Evolutionary conservation across 495 filamentous ascomycete genomes (phyloP), one percentile per base, ranked within the genome.

Genomic region (Cercophora sp.): DNA sequence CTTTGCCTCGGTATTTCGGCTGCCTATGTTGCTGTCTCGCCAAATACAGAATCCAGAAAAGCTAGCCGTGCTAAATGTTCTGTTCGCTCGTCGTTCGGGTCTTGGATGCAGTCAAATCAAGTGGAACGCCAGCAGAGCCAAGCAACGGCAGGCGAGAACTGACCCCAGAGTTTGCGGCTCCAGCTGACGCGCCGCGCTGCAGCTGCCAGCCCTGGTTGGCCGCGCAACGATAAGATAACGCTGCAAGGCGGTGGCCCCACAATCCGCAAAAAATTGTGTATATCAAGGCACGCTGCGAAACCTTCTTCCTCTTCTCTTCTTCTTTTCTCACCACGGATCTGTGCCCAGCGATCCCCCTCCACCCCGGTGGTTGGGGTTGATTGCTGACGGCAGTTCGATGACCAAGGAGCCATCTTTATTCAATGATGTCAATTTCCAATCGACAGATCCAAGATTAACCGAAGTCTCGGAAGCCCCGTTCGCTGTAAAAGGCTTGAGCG

Each of bases 401-500:
- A 71, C 64, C 69, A 89, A 79, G 89, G 89, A 91, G 88, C 84
- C 88, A 88, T 72, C 67, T 63, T 53, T 58, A 66, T 56, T 71
- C 66, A 69, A 79, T 90, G 84, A 81, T 89, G 85, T 85, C 80
- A 85, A 85, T 90, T 78, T 89, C 89, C 86, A 77, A 84, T 88
- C 86, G 87, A 94, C 90, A 91, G 84, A 83, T 92, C 83, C 85
- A 63, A 94, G 84, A 96, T 65, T 64, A 80, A 93, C 76, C 64
- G 66, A 60, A 63, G 47, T 73, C 65, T 60, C 67, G 64, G 61
- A 68, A 70, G 64, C 71, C 81, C 85, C 85, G 84, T 79, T 91
- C 85, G 85, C 81, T 74, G 66, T 73, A 56, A 67, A 65, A 67
- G 61, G 70, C 59, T 69, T 70, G 64, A 69, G 68, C 61, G 60